Conservation (phyloP, 441 rosid genomes). For the Melastoma candidum region DNA sequence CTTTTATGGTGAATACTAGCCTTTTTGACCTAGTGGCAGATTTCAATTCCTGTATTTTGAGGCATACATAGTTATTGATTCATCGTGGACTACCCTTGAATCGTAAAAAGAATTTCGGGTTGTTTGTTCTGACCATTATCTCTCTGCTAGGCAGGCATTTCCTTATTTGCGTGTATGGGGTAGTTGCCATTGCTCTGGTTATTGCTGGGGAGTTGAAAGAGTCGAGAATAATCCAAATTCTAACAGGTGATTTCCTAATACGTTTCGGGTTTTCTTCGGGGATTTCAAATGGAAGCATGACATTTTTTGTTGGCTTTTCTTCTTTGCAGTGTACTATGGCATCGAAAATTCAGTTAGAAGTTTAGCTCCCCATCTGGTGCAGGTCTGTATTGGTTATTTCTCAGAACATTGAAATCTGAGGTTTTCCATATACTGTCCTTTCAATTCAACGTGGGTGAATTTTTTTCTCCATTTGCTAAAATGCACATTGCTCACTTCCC, state of each 20-base stretch:
- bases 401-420: neutral
- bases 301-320: constrained; percentile 3
- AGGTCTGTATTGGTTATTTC: constrained; percentile 28
- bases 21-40: too few species aligned
- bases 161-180: constrained; percentile 70
- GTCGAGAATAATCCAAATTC: constrained; percentile 42
- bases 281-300: too few species aligned
- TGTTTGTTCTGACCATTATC: neutral
- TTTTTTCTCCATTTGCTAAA: too few species aligned
- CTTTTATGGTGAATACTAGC: constrained; percentile 53
- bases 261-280: too few species aligned
- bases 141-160: constrained; percentile 57
- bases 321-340: constrained; percentile 66
- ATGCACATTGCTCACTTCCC: too few species aligned
- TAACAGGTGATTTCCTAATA: constrained; percentile 33
- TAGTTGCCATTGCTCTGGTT: constrained; percentile 58
- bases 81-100: too few species aligned
- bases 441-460: neutral
- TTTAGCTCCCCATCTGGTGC: constrained; percentile 64
- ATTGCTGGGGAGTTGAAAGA: constrained; percentile 78
- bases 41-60: too few species aligned
- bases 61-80: too few species aligned
- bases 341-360: constrained; percentile 54
- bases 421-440: neutral
- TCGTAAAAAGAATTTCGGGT: too few species aligned